Evolutionary conservation across 129 eudicot genomes (phyloP).

Genomic region (carrot (Daucus carota)): DH1_v3.0 NC_030385.2:36999001-36999500

Average conservation of each 20-base stretch:
- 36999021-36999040: no score
- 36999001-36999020: no score
- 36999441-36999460: no score
- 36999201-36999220: neutral
- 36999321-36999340: neutral
- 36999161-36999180: constrained; percentile 65
- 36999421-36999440: no score
- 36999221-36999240: neutral
- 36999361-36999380: neutral
- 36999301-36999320: neutral
- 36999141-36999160: constrained; percentile 71
- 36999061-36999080: no score
- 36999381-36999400: no score
- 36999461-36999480: no score
- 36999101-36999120: neutral
- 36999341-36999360: neutral
- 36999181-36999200: constrained; percentile 9
- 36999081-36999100: no score
- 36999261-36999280: neutral
- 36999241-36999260: neutral
- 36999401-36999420: no score
- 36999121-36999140: constrained; percentile 64
- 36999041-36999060: neutral
- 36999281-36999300: neutral
- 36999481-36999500: no score